Percentiles rank a stretch among this genome's conserved stretches.
Evolutionary conservation across 176 grass and related monocot genomes (phyloP).

Genomic region (Oryza nivara): DNA sequence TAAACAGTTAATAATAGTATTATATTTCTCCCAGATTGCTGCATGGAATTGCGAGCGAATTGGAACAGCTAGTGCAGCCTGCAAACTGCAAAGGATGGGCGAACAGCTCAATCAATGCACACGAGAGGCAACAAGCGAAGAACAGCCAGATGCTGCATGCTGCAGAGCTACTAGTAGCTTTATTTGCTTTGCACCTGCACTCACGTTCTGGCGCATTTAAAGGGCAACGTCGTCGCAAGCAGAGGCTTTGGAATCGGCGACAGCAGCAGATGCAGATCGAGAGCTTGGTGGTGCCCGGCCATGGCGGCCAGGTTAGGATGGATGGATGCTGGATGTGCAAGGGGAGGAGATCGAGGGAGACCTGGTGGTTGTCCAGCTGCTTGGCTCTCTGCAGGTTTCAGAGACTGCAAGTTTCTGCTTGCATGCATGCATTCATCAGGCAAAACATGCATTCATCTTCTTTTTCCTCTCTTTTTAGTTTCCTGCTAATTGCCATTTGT

Average conservation of each 20-base stretch:
- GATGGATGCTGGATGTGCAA: background rate
- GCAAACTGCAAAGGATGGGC: background rate
- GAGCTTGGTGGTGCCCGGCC: background rate
- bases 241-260: background rate
- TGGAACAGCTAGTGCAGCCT: background rate
- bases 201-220: background rate
- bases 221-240: background rate
- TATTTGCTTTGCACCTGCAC: background rate
- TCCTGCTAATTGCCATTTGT: background rate
- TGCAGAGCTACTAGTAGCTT: no score
- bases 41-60: background rate
- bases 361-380: background rate
- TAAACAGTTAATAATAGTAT: no score
- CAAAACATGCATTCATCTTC: constrained; percentile 24
- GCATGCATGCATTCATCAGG: constrained; percentile 2
- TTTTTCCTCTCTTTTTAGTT: background rate
- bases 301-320: background rate
- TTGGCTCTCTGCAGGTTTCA: background rate
- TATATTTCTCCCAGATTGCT: background rate
- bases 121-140: background rate
- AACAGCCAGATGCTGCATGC: background rate
- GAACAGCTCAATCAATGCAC: constrained; percentile 25
- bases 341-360: background rate
- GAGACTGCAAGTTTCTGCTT: constrained; percentile 32
- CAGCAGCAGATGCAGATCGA: background rate